Conservation (phyloP, 2,329 filamentous ascomycete genomes). For the Paecilomyces sp. region DNA sequence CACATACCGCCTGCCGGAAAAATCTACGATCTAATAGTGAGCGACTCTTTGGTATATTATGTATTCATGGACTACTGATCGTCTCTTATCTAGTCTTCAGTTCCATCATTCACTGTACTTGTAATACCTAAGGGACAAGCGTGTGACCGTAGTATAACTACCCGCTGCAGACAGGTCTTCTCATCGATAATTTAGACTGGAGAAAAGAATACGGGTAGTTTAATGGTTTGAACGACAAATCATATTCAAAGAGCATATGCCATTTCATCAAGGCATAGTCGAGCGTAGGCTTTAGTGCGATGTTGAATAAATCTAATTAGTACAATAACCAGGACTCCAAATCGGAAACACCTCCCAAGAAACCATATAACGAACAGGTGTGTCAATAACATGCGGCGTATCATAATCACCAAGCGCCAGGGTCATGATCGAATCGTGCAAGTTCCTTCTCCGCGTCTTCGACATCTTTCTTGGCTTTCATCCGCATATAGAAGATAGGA, state of each 20-base stretch:
- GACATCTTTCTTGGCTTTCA: constrained; percentile 99
- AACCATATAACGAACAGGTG: not conserved
- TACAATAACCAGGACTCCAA: not conserved
- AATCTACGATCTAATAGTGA: not conserved
- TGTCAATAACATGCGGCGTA: not conserved
- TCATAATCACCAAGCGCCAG: constrained; percentile 54
- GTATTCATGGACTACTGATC: not conserved
- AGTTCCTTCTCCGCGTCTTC: constrained; percentile 92
- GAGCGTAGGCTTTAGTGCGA: not conserved
- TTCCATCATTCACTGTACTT: not conserved
- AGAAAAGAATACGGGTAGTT: no score
- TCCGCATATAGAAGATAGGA: constrained; percentile 99
- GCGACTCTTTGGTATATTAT: not conserved
- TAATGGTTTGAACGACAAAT: no score
- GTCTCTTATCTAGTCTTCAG: not conserved
- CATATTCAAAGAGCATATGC: not conserved
- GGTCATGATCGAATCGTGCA: constrained; percentile 79
- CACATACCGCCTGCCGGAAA: not conserved
- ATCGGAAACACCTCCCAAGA: constrained; percentile 9
- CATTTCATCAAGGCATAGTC: not conserved
- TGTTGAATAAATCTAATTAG: constrained; percentile 7
- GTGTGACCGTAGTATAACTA: not conserved
- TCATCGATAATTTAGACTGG: not conserved
- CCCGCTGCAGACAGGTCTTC: not conserved
- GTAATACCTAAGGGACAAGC: not conserved